Base-by-base conservation (phyloP, 2,329 filamentous ascomycete genomes). In the Chalara sp. region DNA sequence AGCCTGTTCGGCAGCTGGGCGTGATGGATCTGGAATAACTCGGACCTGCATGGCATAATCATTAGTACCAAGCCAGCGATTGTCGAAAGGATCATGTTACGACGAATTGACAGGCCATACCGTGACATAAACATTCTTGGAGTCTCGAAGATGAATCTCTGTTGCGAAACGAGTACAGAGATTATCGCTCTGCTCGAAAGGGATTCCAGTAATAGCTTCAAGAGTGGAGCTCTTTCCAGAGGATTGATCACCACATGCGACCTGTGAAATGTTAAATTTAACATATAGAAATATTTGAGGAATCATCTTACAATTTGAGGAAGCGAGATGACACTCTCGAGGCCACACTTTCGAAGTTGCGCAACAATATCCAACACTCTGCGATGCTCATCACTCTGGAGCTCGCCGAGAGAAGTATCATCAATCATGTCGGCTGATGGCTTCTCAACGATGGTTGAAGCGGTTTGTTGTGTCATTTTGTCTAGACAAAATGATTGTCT, bases 211-310 rank as follows among this genome's bases (percentile, higher is more conserved):
- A 37, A 85, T 70, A n/a, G 80, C 79, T 58, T 83, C 80, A 2
- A 84, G 72, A 1, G 82, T 78, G 5, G 80, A 83, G 57, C 76
- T 81, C 64, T 84, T 84, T 21, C 81, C 81, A 5, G 79, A 76
- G 1, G 79, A 83, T 64, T 84, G 80, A 61, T 84, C 79, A 32
- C 81, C 80, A 33, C 81, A 81, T 29, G 84, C 80, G 44, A 84
- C 79, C 35, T 84, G 78, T 59, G 84, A 79, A 1, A 79, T 79
- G 0, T 83, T 69, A 44, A 74, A 58, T 0, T 64, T 72, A 58
- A 4, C n/a, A 37, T 37, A 8, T 37, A 37, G 35, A n/a, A 8
- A 37, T 10, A 8, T 37, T n/a, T 37, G 35, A 37, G n/a, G 35
- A 37, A n/a, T 37, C 8, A 37, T 37, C n/a, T 21, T 21, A 21